phyloP scores from a whole-genome alignment of 257 asterid genomes.

The Solanum verrucosum region DNA sequence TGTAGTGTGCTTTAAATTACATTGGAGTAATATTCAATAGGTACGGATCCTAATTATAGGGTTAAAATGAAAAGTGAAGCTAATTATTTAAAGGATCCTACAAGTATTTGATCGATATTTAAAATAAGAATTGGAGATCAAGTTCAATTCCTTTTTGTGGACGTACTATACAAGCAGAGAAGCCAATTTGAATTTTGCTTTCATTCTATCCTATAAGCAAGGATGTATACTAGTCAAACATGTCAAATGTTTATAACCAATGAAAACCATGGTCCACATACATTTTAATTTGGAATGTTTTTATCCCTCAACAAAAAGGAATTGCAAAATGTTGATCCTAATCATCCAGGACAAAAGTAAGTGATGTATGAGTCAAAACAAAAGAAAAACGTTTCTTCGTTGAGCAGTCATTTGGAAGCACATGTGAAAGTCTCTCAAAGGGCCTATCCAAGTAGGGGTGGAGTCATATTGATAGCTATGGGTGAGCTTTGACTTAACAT shows the following conservation, averaged over 20 bases:
- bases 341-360: background rate
- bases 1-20: no score
- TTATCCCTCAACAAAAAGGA: background rate
- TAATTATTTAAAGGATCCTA: background rate
- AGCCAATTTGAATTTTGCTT: background rate
- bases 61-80: background rate
- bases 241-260: background rate
- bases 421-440: background rate
- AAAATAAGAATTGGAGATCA: background rate
- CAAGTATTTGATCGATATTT: background rate
- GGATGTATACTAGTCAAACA: background rate
- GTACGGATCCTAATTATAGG: no score
- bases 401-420: background rate
- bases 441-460: background rate
- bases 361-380: background rate
- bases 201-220: background rate
- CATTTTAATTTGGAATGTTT: background rate
- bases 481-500: background rate
- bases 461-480: background rate
- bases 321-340: background rate
- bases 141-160: background rate
- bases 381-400: background rate
- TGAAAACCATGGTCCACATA: background rate
- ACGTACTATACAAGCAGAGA: background rate
- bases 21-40: no score